These are phyloP conservation scores for Daldinia decipiens DNA, from an alignment of 495 filamentous ascomycete genomes.

Conservation along the genomic window DNA sequence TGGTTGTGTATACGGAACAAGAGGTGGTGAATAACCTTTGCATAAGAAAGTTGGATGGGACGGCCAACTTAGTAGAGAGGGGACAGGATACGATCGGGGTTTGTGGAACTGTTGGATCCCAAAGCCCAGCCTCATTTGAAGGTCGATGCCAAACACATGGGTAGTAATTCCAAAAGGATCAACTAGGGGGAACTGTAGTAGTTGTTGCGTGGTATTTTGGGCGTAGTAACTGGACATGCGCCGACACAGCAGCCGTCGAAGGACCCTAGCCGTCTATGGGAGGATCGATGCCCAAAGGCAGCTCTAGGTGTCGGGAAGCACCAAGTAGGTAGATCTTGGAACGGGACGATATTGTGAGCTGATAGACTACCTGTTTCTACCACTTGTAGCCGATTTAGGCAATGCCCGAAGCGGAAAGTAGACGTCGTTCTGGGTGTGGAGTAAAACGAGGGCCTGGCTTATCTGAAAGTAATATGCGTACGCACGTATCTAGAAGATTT, in stretches of 20 bases:
- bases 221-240: conserved; percentile 50
- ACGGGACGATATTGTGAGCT: conserved; percentile 48
- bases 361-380: conserved; percentile 43
- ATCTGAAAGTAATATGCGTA: conserved; percentile 49
- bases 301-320: conserved; percentile 43
- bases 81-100: conserved; percentile 57
- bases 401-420: conserved; percentile 52
- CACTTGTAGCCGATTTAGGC: conserved; percentile 50
- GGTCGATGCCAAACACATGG: conserved; percentile 49
- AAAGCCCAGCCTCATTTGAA: conserved; percentile 60
- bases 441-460: conserved; percentile 47
- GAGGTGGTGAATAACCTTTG: conserved; percentile 62
- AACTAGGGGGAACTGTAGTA: conserved; percentile 44
- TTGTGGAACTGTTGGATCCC: conserved; percentile 63
- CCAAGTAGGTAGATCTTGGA: conserved; percentile 48
- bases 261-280: conserved; percentile 38
- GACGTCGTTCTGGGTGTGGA: conserved; percentile 49
- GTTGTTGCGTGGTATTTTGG: conserved; percentile 49
- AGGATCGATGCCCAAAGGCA: conserved; percentile 44
- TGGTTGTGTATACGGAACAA: conserved; percentile 40
- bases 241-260: conserved; percentile 48
- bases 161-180: conserved; percentile 48
- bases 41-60: conserved; percentile 61
- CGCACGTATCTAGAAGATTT: conserved; percentile 35
- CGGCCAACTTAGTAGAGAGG: conserved; percentile 62